Evolutionary conservation across 257 asterid genomes (phyloP).

Genomic region (Thymus quinquecostatus): DNA sequence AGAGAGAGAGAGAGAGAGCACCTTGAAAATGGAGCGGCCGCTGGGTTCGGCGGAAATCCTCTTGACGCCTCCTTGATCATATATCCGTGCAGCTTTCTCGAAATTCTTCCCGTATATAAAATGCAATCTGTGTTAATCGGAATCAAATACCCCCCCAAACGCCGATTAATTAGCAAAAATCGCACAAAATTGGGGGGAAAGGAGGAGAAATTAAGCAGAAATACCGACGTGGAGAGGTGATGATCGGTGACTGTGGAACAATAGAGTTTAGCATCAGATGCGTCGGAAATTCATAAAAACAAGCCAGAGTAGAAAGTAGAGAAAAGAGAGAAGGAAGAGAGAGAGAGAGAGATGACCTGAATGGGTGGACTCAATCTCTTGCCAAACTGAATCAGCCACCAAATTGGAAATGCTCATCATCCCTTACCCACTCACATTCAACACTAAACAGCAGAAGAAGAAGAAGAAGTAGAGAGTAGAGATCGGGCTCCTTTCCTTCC

Average conservation of each 20-base stretch:
- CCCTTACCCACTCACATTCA: constrained; percentile 4
- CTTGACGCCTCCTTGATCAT: constrained; percentile 82
- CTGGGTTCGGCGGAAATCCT: constrained; percentile 74
- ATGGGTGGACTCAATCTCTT: constrained; percentile 60
- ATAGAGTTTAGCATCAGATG: constrained; percentile 17
- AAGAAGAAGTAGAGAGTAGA: too few species aligned
- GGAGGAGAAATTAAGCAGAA: background rate
- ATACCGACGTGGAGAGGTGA: constrained; percentile 80
- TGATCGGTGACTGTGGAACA: constrained; percentile 72
- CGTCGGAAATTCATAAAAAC: background rate
- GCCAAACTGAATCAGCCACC: constrained; percentile 84
- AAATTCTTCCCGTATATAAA: constrained; percentile 83
- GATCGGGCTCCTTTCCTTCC: too few species aligned
- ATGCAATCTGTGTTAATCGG: constrained; percentile 58
- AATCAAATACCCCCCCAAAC: background rate
- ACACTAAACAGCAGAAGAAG: too few species aligned
- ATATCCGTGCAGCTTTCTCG: constrained; percentile 79
- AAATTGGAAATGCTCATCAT: constrained; percentile 65
- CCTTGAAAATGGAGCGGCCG: constrained; percentile 83
- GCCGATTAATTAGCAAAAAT: constrained; percentile 6
- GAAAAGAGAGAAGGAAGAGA: background rate
- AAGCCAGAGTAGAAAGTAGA: too few species aligned
- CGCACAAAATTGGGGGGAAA: background rate
- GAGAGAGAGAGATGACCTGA: constrained; percentile 48
- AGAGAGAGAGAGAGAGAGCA: constrained; percentile 17